Evolutionary conservation across 805 yeast species (phyloP).

Genomic region (Teunomyces barrocoloradensis): DNA sequence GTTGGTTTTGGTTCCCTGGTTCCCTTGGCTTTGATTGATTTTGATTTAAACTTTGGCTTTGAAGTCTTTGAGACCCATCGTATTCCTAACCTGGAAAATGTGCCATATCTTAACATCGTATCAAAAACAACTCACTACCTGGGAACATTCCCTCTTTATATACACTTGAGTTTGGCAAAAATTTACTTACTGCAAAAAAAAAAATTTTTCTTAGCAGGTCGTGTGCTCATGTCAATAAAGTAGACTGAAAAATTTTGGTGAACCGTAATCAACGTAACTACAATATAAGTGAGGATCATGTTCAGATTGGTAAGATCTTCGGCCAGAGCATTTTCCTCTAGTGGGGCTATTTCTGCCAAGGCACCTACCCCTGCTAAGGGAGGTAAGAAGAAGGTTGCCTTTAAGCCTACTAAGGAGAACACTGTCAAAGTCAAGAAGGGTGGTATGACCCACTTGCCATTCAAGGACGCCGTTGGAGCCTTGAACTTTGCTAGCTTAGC

Average conservation of each 20-base stretch:
- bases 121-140: not conserved
- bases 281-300: not conserved
- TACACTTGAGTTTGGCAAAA: not conserved
- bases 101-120: conserved; percentile 1
- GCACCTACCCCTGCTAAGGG: conserved; percentile 13
- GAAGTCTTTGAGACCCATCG: conserved; percentile 2
- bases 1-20: not conserved
- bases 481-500: conserved; percentile 36
- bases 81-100: not conserved
- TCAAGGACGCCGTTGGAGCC: conserved; percentile 35
- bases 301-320: conserved; percentile 4
- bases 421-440: conserved; percentile 28
- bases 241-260: conserved; percentile 4
- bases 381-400: conserved; percentile 20
- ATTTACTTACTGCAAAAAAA: not conserved
- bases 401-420: conserved; percentile 16
- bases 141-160: not conserved
- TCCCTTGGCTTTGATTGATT: not conserved
- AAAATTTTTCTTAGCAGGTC: not conserved
- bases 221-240: not conserved
- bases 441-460: conserved; percentile 42
- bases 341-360: conserved; percentile 6
- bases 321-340: conserved; percentile 5
- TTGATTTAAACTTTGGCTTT: not conserved
- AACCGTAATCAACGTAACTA: not conserved